Conservation (phyloP, 805 yeast species). For the Schizosaccharomyces octosporus region DNA sequence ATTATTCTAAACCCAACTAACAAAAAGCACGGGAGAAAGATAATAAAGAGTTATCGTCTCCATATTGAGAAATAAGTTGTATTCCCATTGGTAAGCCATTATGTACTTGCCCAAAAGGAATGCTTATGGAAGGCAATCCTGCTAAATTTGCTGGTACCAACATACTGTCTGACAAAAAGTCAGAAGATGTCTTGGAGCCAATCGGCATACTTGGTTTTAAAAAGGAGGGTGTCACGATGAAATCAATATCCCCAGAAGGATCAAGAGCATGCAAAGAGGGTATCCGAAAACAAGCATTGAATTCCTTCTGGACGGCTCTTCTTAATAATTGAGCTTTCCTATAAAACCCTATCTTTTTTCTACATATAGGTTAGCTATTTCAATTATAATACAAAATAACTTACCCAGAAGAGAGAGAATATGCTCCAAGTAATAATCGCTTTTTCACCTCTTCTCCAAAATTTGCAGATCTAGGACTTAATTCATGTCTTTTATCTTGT, state of each 20-base stretch:
- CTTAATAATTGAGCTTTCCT: slow-evolving; percentile 46
- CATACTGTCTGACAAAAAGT: slow-evolving; percentile 58
- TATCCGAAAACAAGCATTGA: slow-evolving; percentile 35
- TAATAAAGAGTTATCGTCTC: slow-evolving; percentile 46
- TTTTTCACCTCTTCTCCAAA: slow-evolving; percentile 70
- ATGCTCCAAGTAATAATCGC: slow-evolving; percentile 66
- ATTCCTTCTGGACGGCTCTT: slow-evolving; percentile 32
- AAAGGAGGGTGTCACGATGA: background rate
- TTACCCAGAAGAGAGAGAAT: slow-evolving; percentile 55
- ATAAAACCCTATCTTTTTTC: background rate
- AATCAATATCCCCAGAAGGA: slow-evolving; percentile 4
- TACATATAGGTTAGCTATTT: background rate
- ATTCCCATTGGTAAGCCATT: slow-evolving; percentile 25
- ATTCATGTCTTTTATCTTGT: slow-evolving; percentile 11
- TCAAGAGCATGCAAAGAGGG: slow-evolving; percentile 19
- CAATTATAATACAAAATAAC: background rate
- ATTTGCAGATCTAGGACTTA: slow-evolving; percentile 26
- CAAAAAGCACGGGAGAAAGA: background rate
- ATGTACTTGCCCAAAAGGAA: slow-evolving; percentile 27
- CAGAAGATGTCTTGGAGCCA: slow-evolving; percentile 21
- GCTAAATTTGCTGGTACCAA: slow-evolving; percentile 82
- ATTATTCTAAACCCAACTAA: background rate
- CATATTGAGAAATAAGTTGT: slow-evolving; percentile 68
- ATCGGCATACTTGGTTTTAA: background rate
- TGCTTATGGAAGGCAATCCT: slow-evolving; percentile 63